Conservation (phyloP, 345 rosid species). For the Conringia planisiliqua region DNA sequence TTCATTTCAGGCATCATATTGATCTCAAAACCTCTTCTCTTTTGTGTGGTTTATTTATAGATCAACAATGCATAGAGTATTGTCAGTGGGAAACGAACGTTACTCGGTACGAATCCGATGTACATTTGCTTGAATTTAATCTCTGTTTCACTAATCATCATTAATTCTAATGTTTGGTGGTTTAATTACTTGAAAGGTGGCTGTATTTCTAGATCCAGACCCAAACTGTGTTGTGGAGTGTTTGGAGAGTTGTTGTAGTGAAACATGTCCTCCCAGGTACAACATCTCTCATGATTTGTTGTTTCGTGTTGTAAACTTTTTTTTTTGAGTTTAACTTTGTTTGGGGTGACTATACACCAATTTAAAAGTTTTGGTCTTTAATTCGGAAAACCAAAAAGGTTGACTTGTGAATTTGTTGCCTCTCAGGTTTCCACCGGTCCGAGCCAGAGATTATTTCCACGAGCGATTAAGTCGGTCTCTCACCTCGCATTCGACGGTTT, state of each 20-base stretch:
- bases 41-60: slow-evolving; percentile 29
- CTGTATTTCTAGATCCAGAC: slow-evolving; percentile 65
- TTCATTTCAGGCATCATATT: neutral
- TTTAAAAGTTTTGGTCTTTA: neutral
- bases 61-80: slow-evolving; percentile 84
- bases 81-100: slow-evolving; percentile 69
- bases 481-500: slow-evolving; percentile 12
- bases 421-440: slow-evolving; percentile 66
- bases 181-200: slow-evolving; percentile 39
- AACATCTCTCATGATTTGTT: neutral
- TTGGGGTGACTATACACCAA: neutral
- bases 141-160: neutral
- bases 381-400: neutral
- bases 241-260: slow-evolving; percentile 66
- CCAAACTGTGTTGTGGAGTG: slow-evolving; percentile 65
- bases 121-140: neutral
- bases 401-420: neutral
- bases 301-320: neutral
- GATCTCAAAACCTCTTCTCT: neutral
- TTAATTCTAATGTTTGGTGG: neutral
- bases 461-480: slow-evolving; percentile 51
- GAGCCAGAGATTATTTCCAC: slow-evolving; percentile 53
- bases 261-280: slow-evolving; percentile 59
- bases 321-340: neutral
- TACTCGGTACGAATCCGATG: slow-evolving; percentile 49